Percentiles rank a stretch among this genome's conserved stretches.
Evolutionary conservation across 1,284 basidiomycete species (phyloP).

Genomic region (Laetiporus sulphureus): DNA sequence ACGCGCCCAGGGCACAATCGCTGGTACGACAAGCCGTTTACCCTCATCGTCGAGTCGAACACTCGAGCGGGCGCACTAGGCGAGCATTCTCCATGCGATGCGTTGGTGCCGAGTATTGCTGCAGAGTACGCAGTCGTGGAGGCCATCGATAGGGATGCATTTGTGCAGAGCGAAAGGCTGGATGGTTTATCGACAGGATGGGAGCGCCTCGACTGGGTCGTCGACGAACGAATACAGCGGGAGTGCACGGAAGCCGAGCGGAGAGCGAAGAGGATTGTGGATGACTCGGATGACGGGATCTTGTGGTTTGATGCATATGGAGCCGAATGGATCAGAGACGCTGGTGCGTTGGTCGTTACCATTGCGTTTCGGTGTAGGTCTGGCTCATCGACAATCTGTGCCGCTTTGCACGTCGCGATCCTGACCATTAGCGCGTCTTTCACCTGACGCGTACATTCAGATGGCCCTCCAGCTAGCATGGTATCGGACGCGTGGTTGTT

Average conservation of each 20-base stretch:
- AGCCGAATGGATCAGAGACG: constrained; percentile 83
- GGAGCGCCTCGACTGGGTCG: constrained; percentile 72
- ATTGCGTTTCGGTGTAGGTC: too few relatives aligned
- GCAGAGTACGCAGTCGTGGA: constrained; percentile 78
- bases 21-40: constrained; percentile 91
- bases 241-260: constrained; percentile 58
- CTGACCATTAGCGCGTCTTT: constrained; percentile 51
- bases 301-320: constrained; percentile 88
- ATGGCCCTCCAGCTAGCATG: constrained; percentile 93
- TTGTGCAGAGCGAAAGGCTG: constrained; percentile 11
- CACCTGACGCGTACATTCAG: constrained; percentile 90
- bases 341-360: constrained; percentile 48
- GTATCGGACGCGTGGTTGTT: constrained; percentile 71
- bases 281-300: constrained; percentile 81
- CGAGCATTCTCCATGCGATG: constrained; percentile 92
- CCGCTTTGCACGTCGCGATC: not conserved
- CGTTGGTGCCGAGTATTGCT: constrained; percentile 87
- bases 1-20: constrained; percentile 62
- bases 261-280: constrained; percentile 56
- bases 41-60: constrained; percentile 81
- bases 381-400: constrained; percentile 1
- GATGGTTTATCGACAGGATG: constrained; percentile 33
- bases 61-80: constrained; percentile 85
- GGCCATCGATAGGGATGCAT: constrained; percentile 43
- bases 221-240: constrained; percentile 52